phyloP scores from a whole-genome alignment of 1,284 basidiomycete species.

The Fistulina hepatica region DNA sequence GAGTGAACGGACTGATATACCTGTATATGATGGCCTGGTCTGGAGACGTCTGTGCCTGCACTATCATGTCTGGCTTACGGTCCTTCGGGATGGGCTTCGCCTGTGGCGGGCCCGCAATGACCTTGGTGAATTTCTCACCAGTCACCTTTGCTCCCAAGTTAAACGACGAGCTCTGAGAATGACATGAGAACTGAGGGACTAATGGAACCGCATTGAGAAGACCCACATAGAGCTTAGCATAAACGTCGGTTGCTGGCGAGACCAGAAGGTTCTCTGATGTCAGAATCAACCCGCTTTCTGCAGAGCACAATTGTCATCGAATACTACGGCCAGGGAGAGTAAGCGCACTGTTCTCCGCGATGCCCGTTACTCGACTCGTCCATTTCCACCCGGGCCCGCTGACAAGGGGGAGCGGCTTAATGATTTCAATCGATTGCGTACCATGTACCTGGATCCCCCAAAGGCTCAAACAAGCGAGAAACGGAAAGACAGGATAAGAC shows the following conservation, averaged over 20 bases:
- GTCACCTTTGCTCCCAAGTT: constrained; percentile 67
- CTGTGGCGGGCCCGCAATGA: constrained; percentile 55
- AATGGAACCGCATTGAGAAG: constrained; percentile 4
- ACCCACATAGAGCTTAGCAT: constrained; percentile 63
- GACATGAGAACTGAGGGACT: not conserved
- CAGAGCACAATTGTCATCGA: constrained; percentile 1
- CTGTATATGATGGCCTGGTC: constrained; percentile 75
- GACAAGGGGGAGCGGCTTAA: constrained; percentile 55
- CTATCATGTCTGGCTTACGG: constrained; percentile 56
- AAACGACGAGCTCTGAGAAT: constrained; percentile 54
- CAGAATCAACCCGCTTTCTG: constrained; percentile 69
- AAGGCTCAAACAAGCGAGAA: constrained; percentile 3
- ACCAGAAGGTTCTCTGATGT: constrained; percentile 54
- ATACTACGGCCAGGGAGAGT: not conserved
- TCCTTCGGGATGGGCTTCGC: constrained; percentile 59
- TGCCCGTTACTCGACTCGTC: constrained; percentile 45
- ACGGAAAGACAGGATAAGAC: not conserved
- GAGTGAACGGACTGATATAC: no score
- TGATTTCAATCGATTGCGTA: constrained; percentile 60
- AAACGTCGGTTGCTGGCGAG: constrained; percentile 49
- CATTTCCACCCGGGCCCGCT: constrained; percentile 61
- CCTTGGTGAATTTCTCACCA: constrained; percentile 56
- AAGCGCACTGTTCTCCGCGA: constrained; percentile 68
- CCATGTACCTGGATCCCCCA: constrained; percentile 49
- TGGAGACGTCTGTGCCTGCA: constrained; percentile 56